Evolutionary conservation across 768 basidiomycete species (phyloP).

Genomic region (Botryobasidium botryosum): DNA sequence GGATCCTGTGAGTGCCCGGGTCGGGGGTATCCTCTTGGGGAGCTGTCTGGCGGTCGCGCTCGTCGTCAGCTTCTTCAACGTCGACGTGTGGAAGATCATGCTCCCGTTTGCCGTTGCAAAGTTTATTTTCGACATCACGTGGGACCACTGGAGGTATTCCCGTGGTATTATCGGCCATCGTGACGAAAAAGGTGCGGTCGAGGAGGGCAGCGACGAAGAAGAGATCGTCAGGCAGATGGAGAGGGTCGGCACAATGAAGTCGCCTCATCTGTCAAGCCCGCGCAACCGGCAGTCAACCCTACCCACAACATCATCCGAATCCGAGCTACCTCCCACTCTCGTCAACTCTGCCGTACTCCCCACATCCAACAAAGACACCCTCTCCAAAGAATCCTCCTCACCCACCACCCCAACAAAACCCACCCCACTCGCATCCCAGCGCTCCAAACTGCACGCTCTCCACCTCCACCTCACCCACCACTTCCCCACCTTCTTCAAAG

Average conservation of each 20-base stretch:
- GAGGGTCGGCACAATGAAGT: too few relatives aligned
- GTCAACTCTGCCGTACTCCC: too few relatives aligned
- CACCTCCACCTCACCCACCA: conserved; percentile 9
- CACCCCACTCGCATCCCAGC: conserved; percentile 5
- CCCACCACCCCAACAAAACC: conserved; percentile 4
- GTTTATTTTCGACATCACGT: conserved; percentile 42
- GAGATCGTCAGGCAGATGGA: too few relatives aligned
- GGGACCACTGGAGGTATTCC: conserved; percentile 12
- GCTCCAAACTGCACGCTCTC: neutral
- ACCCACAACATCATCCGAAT: too few relatives aligned
- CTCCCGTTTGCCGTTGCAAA: conserved; percentile 65
- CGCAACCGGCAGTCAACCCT: too few relatives aligned
- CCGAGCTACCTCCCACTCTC: too few relatives aligned
- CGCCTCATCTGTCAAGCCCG: too few relatives aligned
- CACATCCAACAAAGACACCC: too few relatives aligned
- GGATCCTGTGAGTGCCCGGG: conserved; percentile 56
- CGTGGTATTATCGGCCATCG: too few relatives aligned
- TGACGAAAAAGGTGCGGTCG: neutral
- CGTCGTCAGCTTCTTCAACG: conserved; percentile 52
- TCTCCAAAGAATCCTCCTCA: neutral
- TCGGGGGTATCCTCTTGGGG: conserved; percentile 51
- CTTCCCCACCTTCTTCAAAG: conserved; percentile 58
- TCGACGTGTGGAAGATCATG: conserved; percentile 73
- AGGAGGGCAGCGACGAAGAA: neutral
- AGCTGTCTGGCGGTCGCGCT: conserved; percentile 57